Conservation (phyloP, 2,329 filamentous ascomycete genomes). For the Clathrospora elynae region DNA sequence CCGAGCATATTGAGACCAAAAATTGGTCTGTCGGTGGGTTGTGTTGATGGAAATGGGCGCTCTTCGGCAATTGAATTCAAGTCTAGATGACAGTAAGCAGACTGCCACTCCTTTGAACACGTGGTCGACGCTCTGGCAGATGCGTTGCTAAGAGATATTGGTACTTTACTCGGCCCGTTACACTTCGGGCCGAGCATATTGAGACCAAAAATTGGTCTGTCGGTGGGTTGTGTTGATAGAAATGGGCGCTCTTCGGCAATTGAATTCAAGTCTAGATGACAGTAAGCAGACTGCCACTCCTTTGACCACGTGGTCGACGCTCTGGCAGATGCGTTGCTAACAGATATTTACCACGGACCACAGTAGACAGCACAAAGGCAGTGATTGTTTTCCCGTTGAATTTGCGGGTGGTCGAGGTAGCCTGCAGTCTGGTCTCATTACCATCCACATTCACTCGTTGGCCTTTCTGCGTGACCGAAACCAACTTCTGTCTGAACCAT, state of each 20-base stretch:
- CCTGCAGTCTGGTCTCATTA: neutral
- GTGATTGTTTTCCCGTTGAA: neutral
- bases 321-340: neutral
- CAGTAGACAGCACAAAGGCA: neutral
- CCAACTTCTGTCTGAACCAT: conserved; percentile 1
- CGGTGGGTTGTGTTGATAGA: neutral
- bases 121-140: too few relatives aligned
- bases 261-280: neutral
- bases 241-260: conserved; percentile 1
- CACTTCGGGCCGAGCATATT: conserved; percentile 2
- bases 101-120: too few relatives aligned
- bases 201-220: neutral
- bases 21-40: conserved; percentile 1
- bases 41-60: neutral
- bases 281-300: conserved; percentile 1
- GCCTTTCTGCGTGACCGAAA: neutral
- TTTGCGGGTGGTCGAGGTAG: neutral
- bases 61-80: neutral
- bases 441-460: neutral
- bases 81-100: neutral
- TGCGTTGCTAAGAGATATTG: too few relatives aligned
- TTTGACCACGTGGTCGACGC: conserved; percentile 7
- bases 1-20: conserved; percentile 1
- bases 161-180: conserved; percentile 4
- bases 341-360: neutral